Evolutionary conservation across 805 yeast species (phyloP), one percentile per base, ranked within the genome.

Genomic region (Martiniozyma abietophila): DNA sequence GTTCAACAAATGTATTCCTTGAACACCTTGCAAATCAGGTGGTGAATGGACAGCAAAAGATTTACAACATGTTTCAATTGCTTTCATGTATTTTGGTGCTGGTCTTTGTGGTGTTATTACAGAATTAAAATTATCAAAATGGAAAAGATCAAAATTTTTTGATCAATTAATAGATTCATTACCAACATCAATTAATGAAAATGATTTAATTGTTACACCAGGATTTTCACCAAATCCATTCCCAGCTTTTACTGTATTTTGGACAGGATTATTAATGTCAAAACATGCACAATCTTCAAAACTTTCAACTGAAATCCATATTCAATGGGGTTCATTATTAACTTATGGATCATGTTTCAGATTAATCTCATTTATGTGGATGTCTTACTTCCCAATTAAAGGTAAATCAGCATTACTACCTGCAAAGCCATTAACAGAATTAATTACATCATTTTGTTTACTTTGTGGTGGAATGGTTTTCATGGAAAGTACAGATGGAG

Each of bases 221-320:
- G 94, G 94, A 1, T 82, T 64, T 55, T 79, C 94, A 1, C 88
- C 94, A 44, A 92, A 92, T 54, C 96, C 96, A 22, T 85, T 92
- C 71, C 96, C 97, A 3, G 76, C 83, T 1, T 72, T 92, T 44
- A 85, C 94, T 2, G 82, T 92, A 22, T 92, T 83, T 61, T 92
- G 96, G 95, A 92, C 97, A 1, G 98, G 98, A 19, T 69, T 80
- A 10, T 66, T 92, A 42, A 92, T 92, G 98, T 86, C 96, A 2
- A 84, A 80, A 56, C 98, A 92, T 58, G 76, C 75, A 25, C 98
- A 92, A 58, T 81, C 88, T 5, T 78, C 92, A 1, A 64, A 54
- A 35, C 67, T 80, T 21, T 77, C 96, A 3, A 85, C 96, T 3
- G 64, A 59, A 12, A 72, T 92, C 42, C 98, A 92, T 56, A 62